phyloP scores from a whole-genome alignment of 805 yeast genomes.

The Peterozyma xylosa region DNA sequence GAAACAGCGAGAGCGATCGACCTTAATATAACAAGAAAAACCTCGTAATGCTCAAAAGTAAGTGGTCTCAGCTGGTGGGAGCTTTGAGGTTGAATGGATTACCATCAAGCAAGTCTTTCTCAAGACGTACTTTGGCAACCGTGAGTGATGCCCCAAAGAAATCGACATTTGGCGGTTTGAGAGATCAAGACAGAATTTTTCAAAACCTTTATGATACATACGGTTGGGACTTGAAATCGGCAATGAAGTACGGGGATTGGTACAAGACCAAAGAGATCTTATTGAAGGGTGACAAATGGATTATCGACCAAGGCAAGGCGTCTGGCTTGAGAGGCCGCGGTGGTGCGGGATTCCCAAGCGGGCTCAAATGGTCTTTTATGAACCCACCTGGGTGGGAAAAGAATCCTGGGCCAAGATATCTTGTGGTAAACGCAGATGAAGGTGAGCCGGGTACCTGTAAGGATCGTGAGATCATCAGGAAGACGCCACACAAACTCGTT shows the following conservation, averaged over 20 bases:
- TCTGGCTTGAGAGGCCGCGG: slow-evolving; percentile 89
- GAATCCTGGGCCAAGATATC: slow-evolving; percentile 80
- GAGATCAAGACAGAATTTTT: slow-evolving; percentile 80
- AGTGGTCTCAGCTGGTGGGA: too few species aligned
- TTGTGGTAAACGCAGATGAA: slow-evolving; percentile 89
- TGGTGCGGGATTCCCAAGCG: slow-evolving; percentile 92
- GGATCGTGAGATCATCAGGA: slow-evolving; percentile 85
- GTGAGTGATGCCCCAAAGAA: slow-evolving; percentile 46
- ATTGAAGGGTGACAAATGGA: slow-evolving; percentile 82
- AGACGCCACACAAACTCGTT: slow-evolving; percentile 85
- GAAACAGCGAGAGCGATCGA: too few species aligned
- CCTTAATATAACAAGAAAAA: too few species aligned
- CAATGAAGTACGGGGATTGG: slow-evolving; percentile 85
- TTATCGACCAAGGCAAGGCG: slow-evolving; percentile 77
- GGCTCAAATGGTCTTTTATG: slow-evolving; percentile 90
- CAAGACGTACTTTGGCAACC: slow-evolving; percentile 16
- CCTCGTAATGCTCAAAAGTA: too few species aligned
- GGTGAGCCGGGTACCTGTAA: slow-evolving; percentile 95
- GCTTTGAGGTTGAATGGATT: too few species aligned
- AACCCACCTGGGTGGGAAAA: slow-evolving; percentile 95
- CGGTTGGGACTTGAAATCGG: slow-evolving; percentile 68
- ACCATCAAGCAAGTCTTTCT: too few species aligned
- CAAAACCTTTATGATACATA: slow-evolving; percentile 74
- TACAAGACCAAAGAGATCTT: slow-evolving; percentile 82
- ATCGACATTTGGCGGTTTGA: slow-evolving; percentile 58